These are phyloP conservation scores for Ilyonectria robusta DNA, from an alignment of 2,329 filamentous ascomycete species.

Conservation along the genomic window DNA sequence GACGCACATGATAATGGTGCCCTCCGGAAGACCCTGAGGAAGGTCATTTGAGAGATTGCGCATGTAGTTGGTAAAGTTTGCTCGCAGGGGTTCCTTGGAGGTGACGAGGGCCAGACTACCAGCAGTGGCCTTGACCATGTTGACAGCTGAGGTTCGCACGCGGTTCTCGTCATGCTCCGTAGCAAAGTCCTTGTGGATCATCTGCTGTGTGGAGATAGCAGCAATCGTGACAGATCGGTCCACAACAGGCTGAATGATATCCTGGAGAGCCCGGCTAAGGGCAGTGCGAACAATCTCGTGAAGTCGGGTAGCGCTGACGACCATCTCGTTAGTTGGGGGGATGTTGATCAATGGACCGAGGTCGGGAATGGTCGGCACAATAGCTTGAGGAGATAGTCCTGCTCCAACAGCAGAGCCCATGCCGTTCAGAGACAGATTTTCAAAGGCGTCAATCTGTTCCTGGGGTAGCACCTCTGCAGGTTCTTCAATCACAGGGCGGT, in stretches of 20 bases:
- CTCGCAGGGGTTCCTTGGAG: constrained; percentile 95
- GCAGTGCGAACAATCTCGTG: constrained; percentile 87
- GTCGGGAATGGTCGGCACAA: constrained; percentile 87
- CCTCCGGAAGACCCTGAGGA: constrained; percentile 89
- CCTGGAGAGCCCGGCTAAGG: constrained; percentile 89
- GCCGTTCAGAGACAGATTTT: constrained; percentile 83
- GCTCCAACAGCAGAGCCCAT: constrained; percentile 78
- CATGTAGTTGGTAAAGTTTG: constrained; percentile 98
- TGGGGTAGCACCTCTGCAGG: constrained; percentile 71
- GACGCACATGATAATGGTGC: constrained; percentile 97
- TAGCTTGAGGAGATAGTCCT: constrained; percentile 82
- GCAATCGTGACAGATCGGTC: constrained; percentile 98
- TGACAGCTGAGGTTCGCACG: constrained; percentile 87
- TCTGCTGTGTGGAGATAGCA: constrained; percentile 94
- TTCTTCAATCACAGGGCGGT: constrained; percentile 77
- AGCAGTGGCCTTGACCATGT: constrained; percentile 94
- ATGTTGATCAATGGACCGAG: constrained; percentile 84
- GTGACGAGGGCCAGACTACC: constrained; percentile 97
- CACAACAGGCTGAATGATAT: constrained; percentile 97
- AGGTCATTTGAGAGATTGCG: constrained; percentile 78
- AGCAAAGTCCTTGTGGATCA: constrained; percentile 96
- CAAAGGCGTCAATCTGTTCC: constrained; percentile 85
- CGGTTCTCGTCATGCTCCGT: constrained; percentile 93
- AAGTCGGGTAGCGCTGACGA: constrained; percentile 78
- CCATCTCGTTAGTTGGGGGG: constrained; percentile 84